Evolutionary conservation across 2,329 filamentous ascomycete genomes (phyloP).

Genomic region (Aureobasidium sp.): DNA sequence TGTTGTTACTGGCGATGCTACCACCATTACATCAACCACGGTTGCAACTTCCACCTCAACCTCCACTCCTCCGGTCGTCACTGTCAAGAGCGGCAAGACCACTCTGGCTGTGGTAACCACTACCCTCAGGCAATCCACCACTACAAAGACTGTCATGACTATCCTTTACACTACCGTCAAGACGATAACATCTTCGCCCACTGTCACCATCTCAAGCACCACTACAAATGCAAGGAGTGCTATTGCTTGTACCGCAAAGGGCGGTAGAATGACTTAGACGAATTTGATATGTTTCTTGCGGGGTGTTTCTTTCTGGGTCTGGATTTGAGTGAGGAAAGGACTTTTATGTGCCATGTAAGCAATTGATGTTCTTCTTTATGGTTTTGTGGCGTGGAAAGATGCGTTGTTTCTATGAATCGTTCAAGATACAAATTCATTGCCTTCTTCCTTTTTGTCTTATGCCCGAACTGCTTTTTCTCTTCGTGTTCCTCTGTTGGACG

Average conservation of each 20-base stretch:
- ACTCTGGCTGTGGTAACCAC: conserved; percentile 1
- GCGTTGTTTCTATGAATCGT: too few species aligned
- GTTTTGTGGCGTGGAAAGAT: too few species aligned
- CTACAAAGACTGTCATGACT: conserved; percentile 11
- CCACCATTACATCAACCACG: not conserved
- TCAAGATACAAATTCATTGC: too few species aligned
- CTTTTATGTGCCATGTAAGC: too few species aligned
- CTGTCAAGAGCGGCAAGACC: conserved; percentile 12
- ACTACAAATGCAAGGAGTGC: conserved; percentile 12
- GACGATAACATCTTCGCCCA: conserved; percentile 10
- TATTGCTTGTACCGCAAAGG: conserved; percentile 18
- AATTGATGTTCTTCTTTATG: too few species aligned
- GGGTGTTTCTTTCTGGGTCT: not conserved
- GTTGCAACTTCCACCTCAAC: not conserved
- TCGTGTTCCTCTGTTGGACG: too few species aligned
- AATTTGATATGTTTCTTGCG: not conserved
- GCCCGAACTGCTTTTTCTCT: too few species aligned
- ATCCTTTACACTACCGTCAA: conserved; percentile 7
- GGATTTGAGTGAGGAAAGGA: not conserved
- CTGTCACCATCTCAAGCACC: conserved; percentile 15
- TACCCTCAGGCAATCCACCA: not conserved
- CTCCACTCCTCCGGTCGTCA: not conserved
- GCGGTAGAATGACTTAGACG: conserved; percentile 17
- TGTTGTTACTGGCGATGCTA: conserved; percentile 13
- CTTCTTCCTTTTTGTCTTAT: too few species aligned